Evolutionary conservation across 371 early-diverging fungal species (phyloP), one percentile per base, ranked within the genome.

Genomic region (Gilbertella persicaria): DNA sequence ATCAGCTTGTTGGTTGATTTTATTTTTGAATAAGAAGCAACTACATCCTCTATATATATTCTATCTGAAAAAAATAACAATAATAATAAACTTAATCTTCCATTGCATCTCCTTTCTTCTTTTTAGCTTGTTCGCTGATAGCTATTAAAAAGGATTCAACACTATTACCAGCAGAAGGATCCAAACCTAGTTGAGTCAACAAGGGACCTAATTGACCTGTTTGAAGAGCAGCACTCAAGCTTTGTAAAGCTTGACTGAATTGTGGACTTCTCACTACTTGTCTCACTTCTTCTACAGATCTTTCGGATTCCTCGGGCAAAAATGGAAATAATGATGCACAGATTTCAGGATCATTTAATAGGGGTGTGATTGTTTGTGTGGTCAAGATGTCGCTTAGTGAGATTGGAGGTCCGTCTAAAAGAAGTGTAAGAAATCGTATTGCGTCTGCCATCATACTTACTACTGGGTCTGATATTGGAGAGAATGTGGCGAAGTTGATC

Each of bases 141-240:
- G 88, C 86, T 5, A 58, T 58, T 53, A 89, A 62, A 50, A 89
- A 87, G 0, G 82, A 82, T 28, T 80, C 84, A 0, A 87, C 89
- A 64, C 80, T 81, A 55, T 77, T 75, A 23, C 85, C 81, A 9
- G 87, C 84, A 49, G 78, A 78, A 0, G 83, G 66, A 28, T 74
- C 82, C 24, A 89, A 62, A 0, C 87, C 88, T 17, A 89, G 71
- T 56, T 85, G 84, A 17, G 70, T 59, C 50, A 88, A 69, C 26
- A 89, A 62, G 5, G 88, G 82, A 0, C 83, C 84, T 21, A 89
- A 62, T 64, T 89, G 88, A 0, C 89, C 89, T 2, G 85, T 77
- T 38, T 84, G 79, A 17, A 89, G 66, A 21, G 85, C 83, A 17
- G 75, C 73, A 46, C 82, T 79, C 40, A 89, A 57, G 3, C 83